phyloP scores from a whole-genome alignment of 164 flowering plant genomes.

The Saururus chinensis region DNA sequence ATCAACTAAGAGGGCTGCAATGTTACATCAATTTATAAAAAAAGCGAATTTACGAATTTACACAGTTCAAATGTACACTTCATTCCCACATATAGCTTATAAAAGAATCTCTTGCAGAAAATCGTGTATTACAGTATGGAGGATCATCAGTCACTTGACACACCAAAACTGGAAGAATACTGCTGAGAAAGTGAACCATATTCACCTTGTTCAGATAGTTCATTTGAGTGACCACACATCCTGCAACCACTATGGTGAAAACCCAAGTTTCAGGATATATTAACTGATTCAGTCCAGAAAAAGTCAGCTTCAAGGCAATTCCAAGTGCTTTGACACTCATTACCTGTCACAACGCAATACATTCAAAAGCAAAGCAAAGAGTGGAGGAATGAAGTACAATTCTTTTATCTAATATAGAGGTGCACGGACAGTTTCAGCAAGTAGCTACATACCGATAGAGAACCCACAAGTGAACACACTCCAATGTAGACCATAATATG shows the following conservation, averaged over 20 bases:
- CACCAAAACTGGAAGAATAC: not conserved
- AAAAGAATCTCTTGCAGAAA: no score
- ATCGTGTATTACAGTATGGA: no score
- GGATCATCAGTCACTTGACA: no score
- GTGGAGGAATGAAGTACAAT: not conserved
- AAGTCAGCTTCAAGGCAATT: conserved; percentile 60
- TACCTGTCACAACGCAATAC: conserved; percentile 28
- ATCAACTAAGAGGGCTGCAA: no score
- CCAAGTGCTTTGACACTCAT: conserved; percentile 68
- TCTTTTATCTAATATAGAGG: no score
- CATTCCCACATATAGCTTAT: no score
- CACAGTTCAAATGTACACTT: no score
- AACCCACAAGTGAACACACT: conserved; percentile 70
- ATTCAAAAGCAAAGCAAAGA: not conserved
- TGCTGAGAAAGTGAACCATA: not conserved
- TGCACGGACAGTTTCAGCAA: no score
- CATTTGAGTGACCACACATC: conserved; percentile 52
- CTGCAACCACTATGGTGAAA: conserved; percentile 35
- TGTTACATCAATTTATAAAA: no score
- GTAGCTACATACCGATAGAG: conserved; percentile 40
- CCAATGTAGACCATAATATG: conserved; percentile 70
- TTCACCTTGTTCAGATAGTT: conserved; percentile 63
- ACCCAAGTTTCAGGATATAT: conserved; percentile 56
- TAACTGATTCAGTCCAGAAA: conserved; percentile 56
- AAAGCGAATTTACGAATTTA: no score